Base-by-base conservation (phyloP, 1,284 basidiomycete genomes). In the Mycena sp. region DNA sequence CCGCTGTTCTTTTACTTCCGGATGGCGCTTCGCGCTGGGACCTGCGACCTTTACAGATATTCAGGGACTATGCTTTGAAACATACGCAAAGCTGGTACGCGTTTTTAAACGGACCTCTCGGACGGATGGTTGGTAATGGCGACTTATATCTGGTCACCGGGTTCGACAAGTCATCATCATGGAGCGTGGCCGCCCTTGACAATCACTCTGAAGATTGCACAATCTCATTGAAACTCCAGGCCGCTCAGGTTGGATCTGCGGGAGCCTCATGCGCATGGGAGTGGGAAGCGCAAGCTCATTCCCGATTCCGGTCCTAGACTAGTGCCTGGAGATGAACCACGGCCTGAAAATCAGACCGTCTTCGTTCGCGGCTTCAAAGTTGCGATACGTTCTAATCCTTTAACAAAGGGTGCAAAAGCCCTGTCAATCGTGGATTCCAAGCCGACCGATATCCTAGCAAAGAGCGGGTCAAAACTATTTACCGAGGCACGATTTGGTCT, bases 301-400 rank as follows among this genome's bases (percentile, higher is more conserved):
- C 14, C 23, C 54, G 21, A 58, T 19, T 63, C 61, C 2, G 61
- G 61, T 10, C 61, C 61, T 17, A 17, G 53, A 21, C n/a, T 6
- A 23, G 38, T 3, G 11, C 51, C 40, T 5, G 54, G 26, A 26
- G 55, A 63, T 11, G 48, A 37, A 17, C 1, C 3, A 14, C 26
- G 53, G 60, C 19, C n/a, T 10, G 45, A 58, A 4, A 63, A 63
- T 41, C 61, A 63, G 26, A 58, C 56, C 2, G 61, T 64, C 3
- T 64, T 64, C 40, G 10, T 63, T 3, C 61, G 61, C 1, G 61
- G 61, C 4, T 63, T 63, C 61, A 63, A 58, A 37, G 44, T 63
- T 25, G 41, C 54, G 1, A 16, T 57, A 5, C 61, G 54, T 9
- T 29, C 50, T 6, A 29, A 6, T 19, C 11, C 35, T 10, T 41